Percentiles rank a stretch among this genome's conserved stretches.
Evolutionary conservation across 1,284 basidiomycete genomes (phyloP).

Genomic region (Coriolopsis trogii): DNA sequence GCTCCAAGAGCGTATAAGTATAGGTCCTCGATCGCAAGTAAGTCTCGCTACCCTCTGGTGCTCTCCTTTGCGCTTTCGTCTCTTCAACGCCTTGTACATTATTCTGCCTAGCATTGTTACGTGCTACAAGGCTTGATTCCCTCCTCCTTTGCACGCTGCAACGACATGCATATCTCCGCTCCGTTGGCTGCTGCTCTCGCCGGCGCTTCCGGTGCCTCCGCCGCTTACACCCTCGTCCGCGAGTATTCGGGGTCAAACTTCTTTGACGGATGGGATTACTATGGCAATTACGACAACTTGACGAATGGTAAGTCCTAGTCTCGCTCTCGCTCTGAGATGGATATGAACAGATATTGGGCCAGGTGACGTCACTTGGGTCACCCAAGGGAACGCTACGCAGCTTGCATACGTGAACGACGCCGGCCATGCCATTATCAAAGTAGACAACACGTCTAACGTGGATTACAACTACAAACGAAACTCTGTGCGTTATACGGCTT

Average conservation of each 20-base stretch:
- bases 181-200: conserved; percentile 5
- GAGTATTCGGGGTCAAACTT: conserved; percentile 49
- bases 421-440: conserved; percentile 59
- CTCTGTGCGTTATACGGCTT: conserved; percentile 42
- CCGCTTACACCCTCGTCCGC: conserved; percentile 30
- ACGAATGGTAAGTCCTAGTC: conserved; percentile 36
- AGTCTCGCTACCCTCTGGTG: no score
- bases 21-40: no score
- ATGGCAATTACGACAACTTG: conserved; percentile 53
- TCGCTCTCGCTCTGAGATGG: neutral
- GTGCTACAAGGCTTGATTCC: neutral
- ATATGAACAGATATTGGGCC: neutral
- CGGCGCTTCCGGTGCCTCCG: conserved; percentile 3
- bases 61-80: no score
- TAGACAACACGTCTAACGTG: conserved; percentile 59
- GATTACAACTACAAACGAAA: conserved; percentile 57
- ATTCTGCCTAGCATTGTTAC: no score
- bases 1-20: conserved; percentile 8
- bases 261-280: conserved; percentile 59
- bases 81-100: no score
- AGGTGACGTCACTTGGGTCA: conserved; percentile 58
- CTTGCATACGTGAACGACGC: conserved; percentile 59
- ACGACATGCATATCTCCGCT: conserved; percentile 5
- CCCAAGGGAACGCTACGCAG: conserved; percentile 46
- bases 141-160: neutral